Evolutionary conservation across 306 rosid genomes (phyloP).

Genomic region (Argentina anserina): DNA sequence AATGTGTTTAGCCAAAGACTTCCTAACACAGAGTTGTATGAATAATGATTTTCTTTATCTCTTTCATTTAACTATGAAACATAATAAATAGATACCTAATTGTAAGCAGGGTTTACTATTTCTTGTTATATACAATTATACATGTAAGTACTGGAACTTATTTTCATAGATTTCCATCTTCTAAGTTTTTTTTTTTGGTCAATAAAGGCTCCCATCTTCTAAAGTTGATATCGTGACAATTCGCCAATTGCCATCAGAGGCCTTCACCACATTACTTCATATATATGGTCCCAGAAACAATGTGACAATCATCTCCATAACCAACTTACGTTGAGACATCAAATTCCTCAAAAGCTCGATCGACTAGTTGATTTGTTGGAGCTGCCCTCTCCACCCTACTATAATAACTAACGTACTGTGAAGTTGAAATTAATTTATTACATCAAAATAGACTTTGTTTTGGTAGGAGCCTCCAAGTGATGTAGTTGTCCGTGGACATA

Average conservation of each 20-base stretch:
- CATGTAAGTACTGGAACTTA: no score
- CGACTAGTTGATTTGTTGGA: conserved; percentile 4
- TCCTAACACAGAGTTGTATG: no score
- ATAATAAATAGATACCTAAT: no score
- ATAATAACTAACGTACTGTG: no score
- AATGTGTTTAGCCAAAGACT: no score
- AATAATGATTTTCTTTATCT: no score
- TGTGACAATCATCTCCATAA: conserved; percentile 4
- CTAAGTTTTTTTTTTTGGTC: no score
- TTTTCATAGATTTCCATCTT: not conserved
- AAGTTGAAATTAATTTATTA: not conserved
- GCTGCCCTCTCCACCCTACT: not conserved
- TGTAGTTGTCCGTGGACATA: not conserved
- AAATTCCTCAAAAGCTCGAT: not conserved
- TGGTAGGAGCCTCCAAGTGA: conserved; percentile 3
- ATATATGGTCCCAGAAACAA: not conserved
- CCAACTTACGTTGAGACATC: not conserved
- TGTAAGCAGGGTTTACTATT: no score
- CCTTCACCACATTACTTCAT: not conserved
- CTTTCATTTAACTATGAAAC: no score
- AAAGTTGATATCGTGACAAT: not conserved
- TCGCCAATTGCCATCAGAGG: not conserved
- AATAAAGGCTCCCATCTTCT: not conserved
- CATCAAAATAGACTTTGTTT: not conserved
- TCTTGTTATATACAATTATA: no score